A percentile compares a stretch with the other conserved stretches of the same genome.
Conservation (phyloP, 164 flowering plant genomes). For the Sedum album region DNA sequence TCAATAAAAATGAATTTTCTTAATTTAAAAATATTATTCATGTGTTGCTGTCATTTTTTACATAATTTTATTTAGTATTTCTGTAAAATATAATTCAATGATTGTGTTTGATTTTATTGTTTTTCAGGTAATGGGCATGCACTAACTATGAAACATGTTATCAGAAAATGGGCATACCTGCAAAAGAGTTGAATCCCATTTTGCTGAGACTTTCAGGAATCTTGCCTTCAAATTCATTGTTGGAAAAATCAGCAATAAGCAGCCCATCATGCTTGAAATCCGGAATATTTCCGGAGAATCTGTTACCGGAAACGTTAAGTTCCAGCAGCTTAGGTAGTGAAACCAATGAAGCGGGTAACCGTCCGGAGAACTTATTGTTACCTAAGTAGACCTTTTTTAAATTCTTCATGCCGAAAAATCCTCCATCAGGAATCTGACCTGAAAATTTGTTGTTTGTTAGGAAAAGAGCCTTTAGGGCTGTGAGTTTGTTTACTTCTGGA, state of each 20-base stretch:
- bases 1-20: too few relatives aligned
- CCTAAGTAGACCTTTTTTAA: slow-evolving; percentile 41
- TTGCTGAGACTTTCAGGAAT: slow-evolving; percentile 38
- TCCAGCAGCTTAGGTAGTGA: slow-evolving; percentile 32
- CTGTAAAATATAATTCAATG: too few relatives aligned
- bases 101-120: too few relatives aligned
- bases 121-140: too few relatives aligned
- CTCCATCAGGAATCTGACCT: slow-evolving; percentile 46
- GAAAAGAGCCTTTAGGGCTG: slow-evolving; percentile 27
- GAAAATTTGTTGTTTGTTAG: slow-evolving; percentile 45
- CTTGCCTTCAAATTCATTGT: slow-evolving; percentile 49
- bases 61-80: too few relatives aligned
- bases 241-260: slow-evolving; percentile 25
- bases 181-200: slow-evolving; percentile 21
- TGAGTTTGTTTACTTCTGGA: slow-evolving; percentile 36
- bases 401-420: slow-evolving; percentile 38
- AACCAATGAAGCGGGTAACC: slow-evolving; percentile 42
- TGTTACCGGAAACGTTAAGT: slow-evolving; percentile 42
- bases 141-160: too few relatives aligned
- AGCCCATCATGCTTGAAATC: slow-evolving; percentile 28
- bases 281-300: slow-evolving; percentile 52
- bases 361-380: slow-evolving; percentile 37
- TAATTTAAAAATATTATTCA: too few relatives aligned
- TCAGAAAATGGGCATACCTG: slow-evolving; percentile 38
- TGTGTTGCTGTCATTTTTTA: too few relatives aligned